Conservation (phyloP, 2,329 filamentous ascomycete species). For the Penicillium sclerotiorum region DNA sequence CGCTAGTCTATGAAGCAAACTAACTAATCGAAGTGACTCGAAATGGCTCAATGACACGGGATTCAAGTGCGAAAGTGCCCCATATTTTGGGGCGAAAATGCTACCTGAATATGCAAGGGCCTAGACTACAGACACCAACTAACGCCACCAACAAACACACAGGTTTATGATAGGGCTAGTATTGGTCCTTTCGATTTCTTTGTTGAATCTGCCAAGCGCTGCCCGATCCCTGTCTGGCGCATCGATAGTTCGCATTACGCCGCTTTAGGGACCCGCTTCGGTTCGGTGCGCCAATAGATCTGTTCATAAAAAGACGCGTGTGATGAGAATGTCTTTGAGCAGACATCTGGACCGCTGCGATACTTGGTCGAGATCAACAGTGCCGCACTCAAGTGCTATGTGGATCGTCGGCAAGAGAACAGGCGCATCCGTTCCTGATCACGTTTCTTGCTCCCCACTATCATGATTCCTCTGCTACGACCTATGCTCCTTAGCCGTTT, state of each 20-base stretch:
- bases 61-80: too few species aligned
- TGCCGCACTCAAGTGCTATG: background rate
- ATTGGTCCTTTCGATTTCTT: conserved; percentile 12
- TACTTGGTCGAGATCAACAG: background rate
- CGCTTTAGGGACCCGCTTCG: background rate
- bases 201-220: conserved; percentile 10
- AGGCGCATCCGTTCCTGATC: too few species aligned
- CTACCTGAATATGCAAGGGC: background rate
- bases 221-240: conserved; percentile 11
- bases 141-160: conserved; percentile 8
- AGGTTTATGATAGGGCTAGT: conserved; percentile 6
- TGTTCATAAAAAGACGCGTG: background rate
- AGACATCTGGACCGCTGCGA: background rate
- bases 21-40: too few species aligned
- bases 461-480: too few species aligned
- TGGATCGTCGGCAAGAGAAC: background rate
- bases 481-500: too few species aligned
- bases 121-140: background rate
- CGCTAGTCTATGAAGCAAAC: too few species aligned
- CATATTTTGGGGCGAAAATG: too few species aligned
- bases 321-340: background rate
- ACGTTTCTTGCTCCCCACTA: too few species aligned
- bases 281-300: background rate
- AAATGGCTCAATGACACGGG: too few species aligned
- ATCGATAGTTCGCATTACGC: conserved; percentile 7